These are phyloP conservation scores for Aspergillus fijiensis DNA, from an alignment of 2,329 filamentous ascomycete species.

Conservation along the genomic window DNA sequence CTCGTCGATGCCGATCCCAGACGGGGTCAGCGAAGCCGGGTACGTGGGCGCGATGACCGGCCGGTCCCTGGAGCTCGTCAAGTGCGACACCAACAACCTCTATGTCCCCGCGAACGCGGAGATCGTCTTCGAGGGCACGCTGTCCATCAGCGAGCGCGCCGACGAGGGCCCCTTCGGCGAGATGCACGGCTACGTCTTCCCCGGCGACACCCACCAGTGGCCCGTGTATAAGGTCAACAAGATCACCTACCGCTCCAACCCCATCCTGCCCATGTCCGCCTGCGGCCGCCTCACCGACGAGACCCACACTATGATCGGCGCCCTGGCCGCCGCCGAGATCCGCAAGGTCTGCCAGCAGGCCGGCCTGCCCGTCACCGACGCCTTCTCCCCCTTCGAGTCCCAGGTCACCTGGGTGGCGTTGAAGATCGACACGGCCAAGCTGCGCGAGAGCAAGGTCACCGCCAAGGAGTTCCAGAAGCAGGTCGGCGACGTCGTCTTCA, in stretches of 20 bases:
- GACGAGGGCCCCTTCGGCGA: slow-evolving; percentile 24
- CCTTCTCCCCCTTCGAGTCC: slow-evolving; percentile 22
- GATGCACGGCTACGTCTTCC: slow-evolving; percentile 23
- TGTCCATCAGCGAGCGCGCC: slow-evolving; percentile 18
- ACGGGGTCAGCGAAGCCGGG: slow-evolving; percentile 49
- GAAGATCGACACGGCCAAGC: background rate
- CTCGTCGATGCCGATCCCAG: slow-evolving; percentile 50
- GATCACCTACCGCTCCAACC: slow-evolving; percentile 18
- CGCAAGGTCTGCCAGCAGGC: slow-evolving; percentile 18
- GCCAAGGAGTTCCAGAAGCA: background rate
- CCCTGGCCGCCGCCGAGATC: slow-evolving; percentile 19
- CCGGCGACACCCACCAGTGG: slow-evolving; percentile 9
- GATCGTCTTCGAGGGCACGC: slow-evolving; percentile 22
- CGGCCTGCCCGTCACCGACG: slow-evolving; percentile 18
- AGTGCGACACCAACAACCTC: slow-evolving; percentile 25
- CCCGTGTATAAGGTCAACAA: slow-evolving; percentile 22
- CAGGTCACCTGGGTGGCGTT: slow-evolving; percentile 5
- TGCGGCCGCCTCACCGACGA: slow-evolving; percentile 20
- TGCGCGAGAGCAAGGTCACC: background rate
- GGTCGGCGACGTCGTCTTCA: background rate
- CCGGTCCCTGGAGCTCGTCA: background rate
- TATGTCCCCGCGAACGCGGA: slow-evolving; percentile 22
- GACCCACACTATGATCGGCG: slow-evolving; percentile 22
- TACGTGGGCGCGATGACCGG: slow-evolving; percentile 42
- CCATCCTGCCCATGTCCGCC: slow-evolving; percentile 19